Evolutionary conservation across 805 yeast genomes (phyloP).

Genomic region (Cephaloascus fragrans): DNA sequence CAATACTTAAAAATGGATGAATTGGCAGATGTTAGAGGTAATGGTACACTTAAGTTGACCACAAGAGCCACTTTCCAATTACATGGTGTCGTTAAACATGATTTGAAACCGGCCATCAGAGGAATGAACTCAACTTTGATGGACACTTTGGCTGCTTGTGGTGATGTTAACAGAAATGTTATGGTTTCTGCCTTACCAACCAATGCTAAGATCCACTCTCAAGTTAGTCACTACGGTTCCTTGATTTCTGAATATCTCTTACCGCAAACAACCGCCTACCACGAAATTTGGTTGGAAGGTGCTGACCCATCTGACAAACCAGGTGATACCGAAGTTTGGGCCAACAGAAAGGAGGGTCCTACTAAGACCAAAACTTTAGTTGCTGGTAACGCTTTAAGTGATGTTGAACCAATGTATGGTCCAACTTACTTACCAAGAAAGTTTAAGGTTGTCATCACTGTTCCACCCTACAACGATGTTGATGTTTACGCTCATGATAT

Average conservation of each 20-base stretch:
- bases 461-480: constrained; percentile 94
- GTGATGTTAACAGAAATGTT: constrained; percentile 96
- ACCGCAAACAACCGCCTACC: constrained; percentile 91
- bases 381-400: constrained; percentile 76
- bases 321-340: constrained; percentile 57
- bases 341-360: constrained; percentile 64
- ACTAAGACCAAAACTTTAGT: constrained; percentile 73
- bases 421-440: constrained; percentile 87
- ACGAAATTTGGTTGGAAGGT: constrained; percentile 94
- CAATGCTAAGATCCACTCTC: constrained; percentile 72
- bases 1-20: constrained; percentile 87
- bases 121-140: constrained; percentile 84
- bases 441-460: constrained; percentile 88
- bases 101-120: constrained; percentile 83
- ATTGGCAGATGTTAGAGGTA: constrained; percentile 74
- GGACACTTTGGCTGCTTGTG: constrained; percentile 97
- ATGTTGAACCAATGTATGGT: constrained; percentile 82
- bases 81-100: constrained; percentile 87
- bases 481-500: constrained; percentile 95
- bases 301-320: constrained; percentile 61
- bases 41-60: constrained; percentile 88
- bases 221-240: constrained; percentile 55
- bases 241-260: constrained; percentile 71
- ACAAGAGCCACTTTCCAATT: constrained; percentile 96
- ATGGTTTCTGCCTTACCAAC: constrained; percentile 86